Percentiles rank a stretch among this genome's conserved stretches.
These are phyloP conservation scores for Protomyces lactucae-debilis DNA, from an alignment of 1,139 yeast genomes.

Conservation along the genomic window DNA sequence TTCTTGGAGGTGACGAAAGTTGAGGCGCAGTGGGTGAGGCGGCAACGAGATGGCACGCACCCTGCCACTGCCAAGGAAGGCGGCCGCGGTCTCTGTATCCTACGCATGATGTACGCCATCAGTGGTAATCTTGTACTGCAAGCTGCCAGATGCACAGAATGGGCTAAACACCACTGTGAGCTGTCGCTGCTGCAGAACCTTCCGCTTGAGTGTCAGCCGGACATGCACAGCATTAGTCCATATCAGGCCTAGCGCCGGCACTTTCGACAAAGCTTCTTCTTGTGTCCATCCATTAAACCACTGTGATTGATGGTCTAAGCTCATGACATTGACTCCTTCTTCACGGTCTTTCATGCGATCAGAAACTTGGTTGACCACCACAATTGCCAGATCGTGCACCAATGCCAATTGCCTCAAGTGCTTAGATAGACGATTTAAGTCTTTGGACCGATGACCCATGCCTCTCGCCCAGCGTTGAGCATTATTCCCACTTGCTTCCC, in stretches of 20 bases:
- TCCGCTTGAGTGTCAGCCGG: constrained; percentile 20
- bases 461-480: constrained; percentile 31
- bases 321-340: constrained; percentile 39
- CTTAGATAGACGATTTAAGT: constrained; percentile 44
- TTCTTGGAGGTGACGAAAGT: background rate
- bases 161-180: constrained; percentile 15
- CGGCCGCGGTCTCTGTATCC: background rate
- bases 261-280: constrained; percentile 16
- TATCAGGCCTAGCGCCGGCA: constrained; percentile 30
- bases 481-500: background rate
- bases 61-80: background rate
- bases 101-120: background rate
- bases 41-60: background rate
- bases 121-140: background rate
- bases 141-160: background rate
- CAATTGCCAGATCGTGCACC: constrained; percentile 53
- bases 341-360: constrained; percentile 30
- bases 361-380: constrained; percentile 71
- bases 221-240: constrained; percentile 29
- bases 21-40: background rate
- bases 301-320: constrained; percentile 64
- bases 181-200: background rate
- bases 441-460: constrained; percentile 39
- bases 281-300: constrained; percentile 66
- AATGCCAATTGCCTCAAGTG: constrained; percentile 52